Base-by-base conservation (phyloP, 495 filamentous ascomycete genomes). In the Choiromyces venosus region DNA sequence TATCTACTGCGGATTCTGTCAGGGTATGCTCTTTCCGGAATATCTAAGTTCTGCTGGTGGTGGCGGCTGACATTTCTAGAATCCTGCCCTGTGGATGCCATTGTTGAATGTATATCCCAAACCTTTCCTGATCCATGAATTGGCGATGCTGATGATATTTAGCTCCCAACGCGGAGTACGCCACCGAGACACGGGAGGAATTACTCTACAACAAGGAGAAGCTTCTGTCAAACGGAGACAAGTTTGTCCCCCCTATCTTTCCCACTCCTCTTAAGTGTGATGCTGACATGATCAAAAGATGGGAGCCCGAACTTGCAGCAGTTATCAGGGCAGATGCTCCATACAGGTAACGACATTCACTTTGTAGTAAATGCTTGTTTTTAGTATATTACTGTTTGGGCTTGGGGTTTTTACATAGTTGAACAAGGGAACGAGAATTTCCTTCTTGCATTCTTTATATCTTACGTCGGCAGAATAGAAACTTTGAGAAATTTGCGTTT, bases 1-100 rank as follows among this genome's bases (percentile, higher is more conserved):
- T 85, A 99, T 99, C 83, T 99, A 98, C 87, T 99, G 95, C 82
- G 95, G 95, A 19, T 96, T 96, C 86, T 99, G 95, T 87, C 95
- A 99, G 85, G 75, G 75, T 77, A 39, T 19, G 69, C 25, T 61
- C 52, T 56, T 21, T 4, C n/a, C 29, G 10, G 14, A 9, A 61
- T 25, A 8, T 35, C 29, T 44, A 35, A 38, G 12, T 64, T 12
- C 29, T 40, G 14, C 36, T 37, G 5, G 16, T 46, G 29, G 25
- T 10, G 33, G 36, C 19, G 29, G 29, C 65, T 77, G 25, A 73
- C 37, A 12, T 69, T 4, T 16, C 21, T 67, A 77, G 95, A 99
- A 86, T 96, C 92, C 76, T 99, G 95, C 84, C 95, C 95, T 38
- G 95, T 98, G 39, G 95, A 99, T 84, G 95, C 95, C 44, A 98